Percentiles rank a stretch among this genome's conserved stretches.
Evolutionary conservation across 495 filamentous ascomycete genomes (phyloP).

Genomic region (Letharia columbiana): DNA sequence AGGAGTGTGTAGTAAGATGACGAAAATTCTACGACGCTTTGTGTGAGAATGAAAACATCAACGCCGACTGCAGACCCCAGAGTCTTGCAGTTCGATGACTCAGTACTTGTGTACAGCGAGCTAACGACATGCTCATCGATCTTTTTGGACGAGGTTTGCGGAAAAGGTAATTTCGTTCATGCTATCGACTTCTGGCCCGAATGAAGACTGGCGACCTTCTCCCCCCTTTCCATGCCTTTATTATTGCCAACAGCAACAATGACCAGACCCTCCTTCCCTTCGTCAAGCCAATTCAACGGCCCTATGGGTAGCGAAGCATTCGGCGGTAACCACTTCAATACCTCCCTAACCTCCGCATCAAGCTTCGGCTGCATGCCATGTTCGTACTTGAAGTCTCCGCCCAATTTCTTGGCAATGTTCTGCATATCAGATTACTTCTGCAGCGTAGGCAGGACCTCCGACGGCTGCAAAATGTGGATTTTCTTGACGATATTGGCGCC

Average conservation of each 20-base stretch:
- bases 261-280: neutral
- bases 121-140: neutral
- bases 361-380: conserved; percentile 62
- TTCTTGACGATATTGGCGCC: conserved; percentile 85
- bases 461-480: conserved; percentile 70
- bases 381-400: conserved; percentile 69
- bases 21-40: neutral
- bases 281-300: conserved; percentile 5
- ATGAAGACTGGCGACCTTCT: conserved; percentile 13
- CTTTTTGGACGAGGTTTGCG: no score
- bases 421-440: conserved; percentile 64
- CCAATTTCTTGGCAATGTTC: conserved; percentile 66
- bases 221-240: conserved; percentile 8
- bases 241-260: conserved; percentile 10
- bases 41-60: neutral
- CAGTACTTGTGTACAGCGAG: neutral
- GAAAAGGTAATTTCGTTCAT: neutral
- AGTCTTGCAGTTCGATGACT: no score
- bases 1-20: neutral
- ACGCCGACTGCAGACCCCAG: neutral
- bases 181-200: neutral
- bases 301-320: conserved; percentile 6
- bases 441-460: conserved; percentile 66
- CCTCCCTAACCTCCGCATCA: conserved; percentile 34
- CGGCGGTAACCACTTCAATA: neutral